Evolutionary conservation across 1,139 yeast genomes (phyloP).

Genomic region (Lodderomyces jiufengensis): DNA sequence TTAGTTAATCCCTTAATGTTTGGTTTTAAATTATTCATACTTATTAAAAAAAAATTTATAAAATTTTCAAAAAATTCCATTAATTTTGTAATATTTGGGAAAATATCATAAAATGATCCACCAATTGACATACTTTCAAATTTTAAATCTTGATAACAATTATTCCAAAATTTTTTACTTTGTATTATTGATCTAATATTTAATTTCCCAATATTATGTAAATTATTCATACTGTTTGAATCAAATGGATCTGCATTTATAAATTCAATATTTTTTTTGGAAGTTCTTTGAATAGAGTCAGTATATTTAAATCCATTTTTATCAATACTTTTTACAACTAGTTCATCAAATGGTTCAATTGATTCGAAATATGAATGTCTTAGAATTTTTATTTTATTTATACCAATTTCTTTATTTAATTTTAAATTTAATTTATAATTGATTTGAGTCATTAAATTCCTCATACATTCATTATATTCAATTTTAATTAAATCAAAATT

Average conservation of each 20-base stretch:
- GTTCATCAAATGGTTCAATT: too few species aligned
- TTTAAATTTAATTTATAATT: constrained; percentile 1
- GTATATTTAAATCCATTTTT: too few species aligned
- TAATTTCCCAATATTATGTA: constrained; percentile 9
- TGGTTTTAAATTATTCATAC: constrained; percentile 14
- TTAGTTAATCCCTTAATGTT: constrained; percentile 13
- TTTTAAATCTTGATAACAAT: constrained; percentile 32
- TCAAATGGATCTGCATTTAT: neutral
- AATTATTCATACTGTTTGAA: constrained; percentile 10
- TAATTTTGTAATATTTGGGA: constrained; percentile 28
- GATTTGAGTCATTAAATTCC: neutral
- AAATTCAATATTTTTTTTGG: constrained; percentile 5
- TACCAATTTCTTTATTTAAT: constrained; percentile 1
- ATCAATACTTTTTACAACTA: too few species aligned
- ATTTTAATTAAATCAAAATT: neutral
- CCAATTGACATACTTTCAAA: constrained; percentile 21
- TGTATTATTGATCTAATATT: constrained; percentile 14
- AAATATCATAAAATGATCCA: constrained; percentile 22
- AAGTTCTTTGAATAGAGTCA: too few species aligned
- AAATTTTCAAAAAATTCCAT: constrained; percentile 25
- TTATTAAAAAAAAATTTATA: constrained; percentile 27
- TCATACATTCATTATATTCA: neutral
- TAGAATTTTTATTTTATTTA: constrained; percentile 16
- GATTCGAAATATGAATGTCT: constrained; percentile 23
- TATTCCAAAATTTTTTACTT: constrained; percentile 31